phyloP scores from a whole-genome alignment of 495 filamentous ascomycete genomes.

The Clohesyomyces aquaticus region DNA sequence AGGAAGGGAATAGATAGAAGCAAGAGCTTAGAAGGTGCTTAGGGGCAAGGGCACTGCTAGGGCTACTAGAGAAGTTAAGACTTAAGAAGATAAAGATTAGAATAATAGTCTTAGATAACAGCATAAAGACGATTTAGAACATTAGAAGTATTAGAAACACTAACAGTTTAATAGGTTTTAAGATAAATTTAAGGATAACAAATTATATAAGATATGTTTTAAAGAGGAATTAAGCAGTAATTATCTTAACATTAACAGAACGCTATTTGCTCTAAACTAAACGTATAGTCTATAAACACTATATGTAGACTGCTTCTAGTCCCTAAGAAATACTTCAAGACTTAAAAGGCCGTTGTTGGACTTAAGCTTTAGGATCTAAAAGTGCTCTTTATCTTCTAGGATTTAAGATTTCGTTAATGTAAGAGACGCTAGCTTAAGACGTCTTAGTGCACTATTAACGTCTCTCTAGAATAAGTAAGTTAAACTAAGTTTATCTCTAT shows the following conservation, averaged over 20 bases:
- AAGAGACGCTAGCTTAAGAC: constrained; percentile 10
- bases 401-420: constrained; percentile 11
- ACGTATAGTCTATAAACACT: constrained; percentile 5
- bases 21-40: too few relatives aligned
- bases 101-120: not conserved
- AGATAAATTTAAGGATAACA: not conserved
- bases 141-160: constrained; percentile 1
- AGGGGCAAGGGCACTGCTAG: too few relatives aligned
- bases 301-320: constrained; percentile 9
- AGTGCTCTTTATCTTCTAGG: constrained; percentile 11
- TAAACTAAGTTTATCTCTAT: constrained; percentile 12
- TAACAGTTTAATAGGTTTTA: constrained; percentile 1
- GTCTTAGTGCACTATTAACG: constrained; percentile 9
- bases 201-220: not conserved
- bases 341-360: constrained; percentile 5
- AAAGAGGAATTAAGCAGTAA: not conserved
- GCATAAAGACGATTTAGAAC: not conserved
- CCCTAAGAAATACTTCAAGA: constrained; percentile 9
- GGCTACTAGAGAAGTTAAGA: too few relatives aligned
- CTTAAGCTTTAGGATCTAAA: constrained; percentile 12
- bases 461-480: constrained; percentile 13
- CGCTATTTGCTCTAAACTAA: constrained; percentile 10
- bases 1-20: too few relatives aligned
- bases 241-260: constrained; percentile 4
- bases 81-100: not conserved